phyloP scores from a whole-genome alignment of 208 protist species.

The Blastocrithidia nonstop region DNA sequence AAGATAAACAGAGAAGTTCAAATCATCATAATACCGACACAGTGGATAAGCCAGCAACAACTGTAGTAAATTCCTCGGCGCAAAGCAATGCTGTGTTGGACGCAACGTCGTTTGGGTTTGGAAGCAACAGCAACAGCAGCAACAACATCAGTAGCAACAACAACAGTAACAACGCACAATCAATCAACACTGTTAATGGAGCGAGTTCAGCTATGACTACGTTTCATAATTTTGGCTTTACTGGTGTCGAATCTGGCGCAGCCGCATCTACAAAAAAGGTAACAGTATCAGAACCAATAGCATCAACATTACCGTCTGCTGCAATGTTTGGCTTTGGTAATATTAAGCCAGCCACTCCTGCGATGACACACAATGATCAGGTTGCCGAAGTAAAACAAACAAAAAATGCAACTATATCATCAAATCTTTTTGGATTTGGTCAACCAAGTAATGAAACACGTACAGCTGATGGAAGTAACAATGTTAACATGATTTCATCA shows the following conservation, averaged over 20 bases:
- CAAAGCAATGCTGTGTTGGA: too few species aligned
- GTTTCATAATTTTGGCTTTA: background rate
- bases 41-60: constrained; percentile 3
- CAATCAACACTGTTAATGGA: too few species aligned
- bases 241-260: constrained; percentile 7
- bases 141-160: constrained; percentile 1
- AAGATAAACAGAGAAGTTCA: too few species aligned
- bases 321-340: constrained; percentile 15
- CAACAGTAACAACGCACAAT: background rate
- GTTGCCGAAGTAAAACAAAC: too few species aligned
- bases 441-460: too few species aligned
- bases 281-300: background rate
- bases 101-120: too few species aligned
- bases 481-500: too few species aligned
- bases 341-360: background rate
- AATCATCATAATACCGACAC: constrained; percentile 19
- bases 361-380: background rate
- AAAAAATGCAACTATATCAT: too few species aligned
- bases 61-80: too few species aligned
- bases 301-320: constrained; percentile 3
- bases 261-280: constrained; percentile 1
- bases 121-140: too few species aligned
- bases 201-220: constrained; percentile 18
- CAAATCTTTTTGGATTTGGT: too few species aligned
- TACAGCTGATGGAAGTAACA: too few species aligned